Evolutionary conservation across 768 basidiomycete genomes (phyloP), one percentile per base, ranked within the genome.

Genomic region (Collybia mongolica): DNA sequence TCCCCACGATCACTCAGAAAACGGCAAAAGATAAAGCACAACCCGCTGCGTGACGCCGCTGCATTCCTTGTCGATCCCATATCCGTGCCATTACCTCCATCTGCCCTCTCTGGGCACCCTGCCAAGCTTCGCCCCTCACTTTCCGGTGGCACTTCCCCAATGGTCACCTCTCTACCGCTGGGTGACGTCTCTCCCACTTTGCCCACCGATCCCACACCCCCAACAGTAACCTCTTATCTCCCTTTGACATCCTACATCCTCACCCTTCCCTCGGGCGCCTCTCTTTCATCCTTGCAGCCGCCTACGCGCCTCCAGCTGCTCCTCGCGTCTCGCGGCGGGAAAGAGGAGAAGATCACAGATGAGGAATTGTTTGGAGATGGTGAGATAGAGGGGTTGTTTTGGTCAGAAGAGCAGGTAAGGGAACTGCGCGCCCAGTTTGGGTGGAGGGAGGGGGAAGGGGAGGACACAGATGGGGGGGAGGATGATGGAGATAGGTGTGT

Each of bases 311-410:
- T 92, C 7, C 86, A 89, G 54, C 32, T 32, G 14, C 65, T 84
- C 22, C 75, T 92, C 28, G 67, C 74, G 0, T 69, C 73, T 9
- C 70, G 73, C 40, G 83, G 86, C 39, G 84, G 87, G 39, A 70
- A 68, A 5, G 71, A 65, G 29, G 69, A 70, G 19, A 66, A 74
- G 18, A 80, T 92, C 17, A 54, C 58, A 1, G 90, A 93, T 52
- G 83, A 88, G 6, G 90, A 91, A 51, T 68, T 92, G 19, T 89
- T 92, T 52, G 76, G 67, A 2, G 75, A 80, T 24, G 85, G 82
- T 2, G 90, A 92, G 63, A 63, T 88, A 22, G 88, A 90, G 47
- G 74, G 69, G 17, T 46, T 88, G 23, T 55, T 88, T 18, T 69
- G 90, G 48, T 68, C 58, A 40, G 71, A 79, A 26, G 75, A 72